phyloP scores from a whole-genome alignment of 2,329 filamentous ascomycete genomes.

The Aureobasidium mangrovei region DNA sequence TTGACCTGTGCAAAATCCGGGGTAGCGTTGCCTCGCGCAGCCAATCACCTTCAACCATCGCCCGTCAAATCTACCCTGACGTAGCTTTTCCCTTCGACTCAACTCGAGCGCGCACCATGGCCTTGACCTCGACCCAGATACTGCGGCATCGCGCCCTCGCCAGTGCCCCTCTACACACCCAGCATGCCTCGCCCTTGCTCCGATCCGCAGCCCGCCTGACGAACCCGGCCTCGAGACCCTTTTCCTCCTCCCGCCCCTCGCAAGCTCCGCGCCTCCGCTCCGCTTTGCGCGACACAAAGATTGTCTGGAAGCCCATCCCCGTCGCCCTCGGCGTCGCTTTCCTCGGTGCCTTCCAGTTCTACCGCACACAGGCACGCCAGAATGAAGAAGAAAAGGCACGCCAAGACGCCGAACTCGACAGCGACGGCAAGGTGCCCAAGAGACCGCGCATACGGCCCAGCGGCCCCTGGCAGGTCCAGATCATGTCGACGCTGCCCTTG shows the following conservation, averaged over 20 bases:
- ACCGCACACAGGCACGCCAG: slow-evolving; percentile 56
- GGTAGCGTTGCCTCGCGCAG: neutral
- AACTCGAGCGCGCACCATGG: neutral
- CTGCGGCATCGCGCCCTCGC: neutral
- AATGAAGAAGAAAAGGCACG: slow-evolving; percentile 40
- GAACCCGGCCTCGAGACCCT: neutral
- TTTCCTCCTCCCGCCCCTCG: slow-evolving; percentile 20
- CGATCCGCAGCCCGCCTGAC: neutral
- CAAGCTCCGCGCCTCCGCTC: slow-evolving; percentile 46
- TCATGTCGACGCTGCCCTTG: slow-evolving; percentile 86
- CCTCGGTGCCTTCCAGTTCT: slow-evolving; percentile 74
- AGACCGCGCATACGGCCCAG: slow-evolving; percentile 64
- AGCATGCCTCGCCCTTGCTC: neutral
- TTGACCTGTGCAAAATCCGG: neutral
- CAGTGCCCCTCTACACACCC: neutral
- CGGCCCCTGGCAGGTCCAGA: slow-evolving; percentile 72
- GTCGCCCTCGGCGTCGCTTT: slow-evolving; percentile 78
- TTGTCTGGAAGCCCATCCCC: slow-evolving; percentile 87
- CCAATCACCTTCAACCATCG: neutral
- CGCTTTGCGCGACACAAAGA: slow-evolving; percentile 54
- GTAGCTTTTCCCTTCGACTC: neutral
- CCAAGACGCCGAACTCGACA: slow-evolving; percentile 31
- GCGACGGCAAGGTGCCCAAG: slow-evolving; percentile 42
- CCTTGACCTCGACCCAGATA: slow-evolving; percentile 9
- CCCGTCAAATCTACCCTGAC: neutral